Evolutionary conservation across 2,329 filamentous ascomycete species (phyloP), one percentile per base, ranked within the genome.

Genomic region (Pestalotiopsis sp.): DNA sequence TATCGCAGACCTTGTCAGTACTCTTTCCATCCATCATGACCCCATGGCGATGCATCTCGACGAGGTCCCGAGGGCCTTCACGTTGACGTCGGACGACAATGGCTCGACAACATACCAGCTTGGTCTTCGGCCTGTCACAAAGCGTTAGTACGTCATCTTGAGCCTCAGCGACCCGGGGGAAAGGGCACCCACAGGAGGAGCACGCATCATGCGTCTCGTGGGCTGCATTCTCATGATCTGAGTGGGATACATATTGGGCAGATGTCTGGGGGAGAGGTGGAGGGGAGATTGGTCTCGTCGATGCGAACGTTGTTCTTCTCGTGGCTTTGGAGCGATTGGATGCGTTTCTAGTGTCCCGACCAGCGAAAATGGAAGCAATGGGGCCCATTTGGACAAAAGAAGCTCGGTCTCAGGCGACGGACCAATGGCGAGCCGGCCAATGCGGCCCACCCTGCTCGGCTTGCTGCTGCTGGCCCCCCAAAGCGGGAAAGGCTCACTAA

Each of bases 211-310:
- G 83, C 88, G 88, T 81, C 83, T 82, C 73, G 89, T 90, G 74
- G 88, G 88, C 81, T 90, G 88, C 87, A 92, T 91, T 78, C 88
- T 86, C 78, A 93, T 82, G 79, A 87, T 83, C 76, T 86, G 85
- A 77, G 91, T 90, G 78, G 90, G 84, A 80, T 87, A 88, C 91
- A 93, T 92, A 70, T 81, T 87, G 84, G 65, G 68, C 65, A 61
- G 36, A 17, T 59, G 23, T 59, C 17, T 27, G 57, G 39, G 38
- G 41, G 67, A 36, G 31, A 31, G 17, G 63, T 63, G 66, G 75
- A 78, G 76, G 72, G 76, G 77, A 76, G 77, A 77, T 76, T 64
- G 57, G 67, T 58, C 31, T 70, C n/a, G 73, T 71, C 70, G 69
- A 68, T 41, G 60, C 67, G 68, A 73, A 68, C 45, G 68, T 66